A percentile compares a stretch with the other conserved stretches of the same genome.
Conservation (phyloP, 2,329 filamentous ascomycete genomes). For the Paraphaeosphaeria minitans region DNA sequence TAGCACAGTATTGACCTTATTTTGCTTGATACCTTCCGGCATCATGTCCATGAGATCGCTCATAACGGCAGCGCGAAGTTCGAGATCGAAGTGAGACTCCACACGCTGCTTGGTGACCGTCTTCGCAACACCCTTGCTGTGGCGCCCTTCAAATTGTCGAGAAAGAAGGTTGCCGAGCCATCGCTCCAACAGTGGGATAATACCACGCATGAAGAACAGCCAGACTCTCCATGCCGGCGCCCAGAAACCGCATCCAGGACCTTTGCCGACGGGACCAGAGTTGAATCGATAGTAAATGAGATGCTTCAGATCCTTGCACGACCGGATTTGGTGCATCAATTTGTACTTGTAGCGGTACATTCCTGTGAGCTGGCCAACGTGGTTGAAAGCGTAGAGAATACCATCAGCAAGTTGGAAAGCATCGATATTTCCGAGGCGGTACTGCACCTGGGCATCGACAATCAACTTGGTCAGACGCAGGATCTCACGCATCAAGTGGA, state of each 20-base stretch:
- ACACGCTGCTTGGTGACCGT: slow-evolving; percentile 99
- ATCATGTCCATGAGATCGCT: slow-evolving; percentile 99
- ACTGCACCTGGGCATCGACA: slow-evolving; percentile 97
- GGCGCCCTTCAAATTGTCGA: slow-evolving; percentile 95
- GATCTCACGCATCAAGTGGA: slow-evolving; percentile 98
- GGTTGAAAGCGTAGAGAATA: slow-evolving; percentile 99
- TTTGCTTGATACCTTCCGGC: slow-evolving; percentile 99
- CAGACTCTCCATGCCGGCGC: slow-evolving; percentile 98
- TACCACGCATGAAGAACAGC: slow-evolving; percentile 99
- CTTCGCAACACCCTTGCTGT: slow-evolving; percentile 98
- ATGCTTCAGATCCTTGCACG: slow-evolving; percentile 98
- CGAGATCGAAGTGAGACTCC: slow-evolving; percentile 96
- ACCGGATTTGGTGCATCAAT: slow-evolving; percentile 98
- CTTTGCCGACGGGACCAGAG: slow-evolving; percentile 93
- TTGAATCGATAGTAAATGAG: slow-evolving; percentile 99
- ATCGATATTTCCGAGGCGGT: slow-evolving; percentile 95
- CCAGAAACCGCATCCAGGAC: slow-evolving; percentile 98
- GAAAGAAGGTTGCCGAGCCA: slow-evolving; percentile 97
- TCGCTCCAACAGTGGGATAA: slow-evolving; percentile 92
- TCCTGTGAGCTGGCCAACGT: slow-evolving; percentile 95
- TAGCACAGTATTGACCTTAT: slow-evolving; percentile 96
- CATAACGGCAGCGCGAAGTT: slow-evolving; percentile 97
- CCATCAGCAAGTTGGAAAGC: slow-evolving; percentile 98
- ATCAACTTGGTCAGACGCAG: slow-evolving; percentile 94
- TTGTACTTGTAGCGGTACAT: slow-evolving; percentile 99